Evolutionary conservation across 768 basidiomycete genomes (phyloP), one percentile per base, ranked within the genome.

Genomic region (Psilocybe cyanescens): DNA sequence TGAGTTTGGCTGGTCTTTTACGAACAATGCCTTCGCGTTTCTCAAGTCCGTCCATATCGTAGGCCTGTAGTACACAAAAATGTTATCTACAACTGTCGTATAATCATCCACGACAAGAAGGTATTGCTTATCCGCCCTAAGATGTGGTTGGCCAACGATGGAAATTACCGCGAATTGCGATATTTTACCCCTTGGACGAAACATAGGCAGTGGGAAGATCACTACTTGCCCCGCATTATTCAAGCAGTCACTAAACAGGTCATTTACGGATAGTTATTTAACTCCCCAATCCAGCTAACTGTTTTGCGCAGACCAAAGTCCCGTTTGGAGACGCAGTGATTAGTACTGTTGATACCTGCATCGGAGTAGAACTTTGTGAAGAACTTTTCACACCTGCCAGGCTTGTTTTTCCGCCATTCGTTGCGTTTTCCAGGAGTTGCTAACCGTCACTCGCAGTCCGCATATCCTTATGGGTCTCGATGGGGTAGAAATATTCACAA

Each of bases 91-190:
- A 99, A 99, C 71, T 97, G 95, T 73, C 90, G 97, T 17, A 82
- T 99, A 37, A 89, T 99, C 72, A 86, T 96, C 46, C 85, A 94
- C 70, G 82, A 95, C 75, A 82, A 86, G 58, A 85, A 93, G 76
- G 95, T 99, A 61, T 76, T 98, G 1, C 86, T 98, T 64, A 99
- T 99, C 65, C 88, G 97, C 24, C 97, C 97, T 0, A 99, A 99
- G 79, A 96, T 99, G 96, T 99, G 97, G 97, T 81, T 99, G 48
- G 97, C 97, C 1, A 99, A 99, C 71, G 95, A 97, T 68, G 97
- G 97, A 3, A 99, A 99, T 71, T 99, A 99, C 74, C 91, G 97
- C 29, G 88, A 90, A 72, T 78, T 91, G 68, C 78, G 91, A 12
- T 93, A 94, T 73, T 99, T 99, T 69, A 95, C 97, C 2, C 95